Evolutionary conservation across 1,284 basidiomycete genomes (phyloP), one percentile per base, ranked within the genome.

Genomic region (Leccinum pachyderme): DNA sequence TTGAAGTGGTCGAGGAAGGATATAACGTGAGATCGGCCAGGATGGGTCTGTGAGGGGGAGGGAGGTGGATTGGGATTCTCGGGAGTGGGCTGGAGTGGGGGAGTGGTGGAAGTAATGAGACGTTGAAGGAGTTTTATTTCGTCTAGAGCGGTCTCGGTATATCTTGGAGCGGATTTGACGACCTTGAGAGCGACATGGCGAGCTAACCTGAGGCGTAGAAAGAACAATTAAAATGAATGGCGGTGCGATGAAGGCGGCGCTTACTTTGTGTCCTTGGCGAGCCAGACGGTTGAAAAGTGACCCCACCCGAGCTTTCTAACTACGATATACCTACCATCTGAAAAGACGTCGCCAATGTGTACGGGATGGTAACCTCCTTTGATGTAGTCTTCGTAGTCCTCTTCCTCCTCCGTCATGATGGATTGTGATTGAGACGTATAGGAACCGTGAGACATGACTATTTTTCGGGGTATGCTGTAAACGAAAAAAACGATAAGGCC

Each of bases 101-200:
- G 85, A 0, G 85, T 84, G 46, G 91, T 87, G 29, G 94, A 93
- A 11, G 89, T 91, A 70, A 97, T 96, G 61, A 98, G 87, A 33
- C 95, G 87, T 70, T 98, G 94, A 11, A 98, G 83, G 3, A 99
- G 88, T 75, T 98, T 98, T 77, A 99, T 99, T 76, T 99, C 97
- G 78, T 99, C 96, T 33, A 98, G 79, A 0, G 96, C 97, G 0
- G 96, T 99, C 71, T 99, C 97, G 3, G 96, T 98, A 75, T 99
- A 99, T 57, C 97, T 84, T 1, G 90, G 87, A 0, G 96, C 96
- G 11, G 95, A 98, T 76, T 99, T 99, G 72, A 99, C 97, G 64
- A 99, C 93, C 74, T 99, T 99, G 72, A 99, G 87, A 8, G 96
- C 96, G 62, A 99, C 97, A 75, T 99, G 97, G 44, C 95, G 91